Evolutionary conservation across 2,329 filamentous ascomycete genomes (phyloP), one percentile per base, ranked within the genome.

Genomic region (Blumeria graminis): DNA sequence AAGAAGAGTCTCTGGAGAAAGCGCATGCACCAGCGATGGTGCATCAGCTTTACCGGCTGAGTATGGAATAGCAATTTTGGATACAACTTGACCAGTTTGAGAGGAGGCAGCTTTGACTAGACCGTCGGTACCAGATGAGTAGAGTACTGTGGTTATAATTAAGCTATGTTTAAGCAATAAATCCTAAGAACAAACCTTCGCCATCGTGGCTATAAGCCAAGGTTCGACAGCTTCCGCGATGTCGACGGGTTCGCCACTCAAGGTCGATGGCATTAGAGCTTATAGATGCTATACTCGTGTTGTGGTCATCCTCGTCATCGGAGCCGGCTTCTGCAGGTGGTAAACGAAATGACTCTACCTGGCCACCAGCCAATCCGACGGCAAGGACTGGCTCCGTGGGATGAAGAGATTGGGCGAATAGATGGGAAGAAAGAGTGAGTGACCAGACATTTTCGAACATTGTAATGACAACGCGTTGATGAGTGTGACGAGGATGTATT

Each of bases 151-250:
- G 34, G 56, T 38, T 38, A 28, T 28, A 22, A 56, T 50, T 9
- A 39, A 45, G 13, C 11, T 46, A n/a, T 16, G 43, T 11, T 14
- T 39, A 14, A 13, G 22, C 4, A 28, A n/a, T 6, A 16, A 10
- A 11, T n/a, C 14, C n/a, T 3, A 34, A 72, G 75, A 62, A 74
- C 70, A 75, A 69, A 73, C 81, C 74, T 61, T 77, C 72, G 14
- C 90, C 92, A 67, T 95, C 89, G 57, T 79, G 69, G 61, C 80
- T 82, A 69, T 89, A 96, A 4, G 76, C 80, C 56, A 96, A 71
- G 58, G 80, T 82, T 56, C 92, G 77, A 67, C 90, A 96, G 74
- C 88, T 95, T 11, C 88, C 90, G 72, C 94, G 94, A 71, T 98
- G 92, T 59, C 92, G 77, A 62, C 81, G 76, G 5, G 92, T 96